Conservation (phyloP, 2,329 filamentous ascomycete genomes). For the Hypoxylon sp. region DNA sequence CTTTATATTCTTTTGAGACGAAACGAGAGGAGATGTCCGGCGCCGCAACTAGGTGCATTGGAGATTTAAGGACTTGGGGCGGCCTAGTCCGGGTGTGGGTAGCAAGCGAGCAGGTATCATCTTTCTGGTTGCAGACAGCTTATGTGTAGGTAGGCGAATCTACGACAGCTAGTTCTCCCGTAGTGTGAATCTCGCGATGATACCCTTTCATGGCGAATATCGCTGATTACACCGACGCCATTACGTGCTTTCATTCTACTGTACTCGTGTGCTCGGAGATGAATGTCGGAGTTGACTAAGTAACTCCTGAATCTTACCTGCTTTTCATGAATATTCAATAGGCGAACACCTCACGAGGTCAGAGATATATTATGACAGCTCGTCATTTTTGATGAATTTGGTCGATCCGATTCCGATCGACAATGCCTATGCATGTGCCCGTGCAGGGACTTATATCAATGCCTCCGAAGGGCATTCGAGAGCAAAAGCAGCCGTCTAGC, state of each 20-base stretch:
- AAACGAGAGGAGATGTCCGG: background rate
- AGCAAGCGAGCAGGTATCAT: slow-evolving; percentile 6
- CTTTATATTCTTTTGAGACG: slow-evolving; percentile 11
- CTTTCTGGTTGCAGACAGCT: slow-evolving; percentile 26
- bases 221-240: background rate
- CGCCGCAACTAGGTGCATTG: slow-evolving; percentile 4
- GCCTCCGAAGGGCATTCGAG: background rate
- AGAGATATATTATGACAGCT: background rate
- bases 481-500: slow-evolving; percentile 4
- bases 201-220: slow-evolving; percentile 14
- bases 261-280: background rate
- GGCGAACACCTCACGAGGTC: background rate
- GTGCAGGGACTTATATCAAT: slow-evolving; percentile 15
- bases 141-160: slow-evolving; percentile 16
- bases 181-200: slow-evolving; percentile 28
- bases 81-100: background rate
- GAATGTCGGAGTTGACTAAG: background rate
- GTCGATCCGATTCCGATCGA: slow-evolving; percentile 23
- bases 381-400: slow-evolving; percentile 5
- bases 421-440: slow-evolving; percentile 10
- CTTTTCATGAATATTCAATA: background rate
- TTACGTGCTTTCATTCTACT: background rate
- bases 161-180: slow-evolving; percentile 23
- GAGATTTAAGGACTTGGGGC: background rate
- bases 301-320: background rate